These are phyloP conservation scores for Gynostemma pentaphyllum DNA, from an alignment of 306 rosid genomes.

Conservation along the genomic window DNA sequence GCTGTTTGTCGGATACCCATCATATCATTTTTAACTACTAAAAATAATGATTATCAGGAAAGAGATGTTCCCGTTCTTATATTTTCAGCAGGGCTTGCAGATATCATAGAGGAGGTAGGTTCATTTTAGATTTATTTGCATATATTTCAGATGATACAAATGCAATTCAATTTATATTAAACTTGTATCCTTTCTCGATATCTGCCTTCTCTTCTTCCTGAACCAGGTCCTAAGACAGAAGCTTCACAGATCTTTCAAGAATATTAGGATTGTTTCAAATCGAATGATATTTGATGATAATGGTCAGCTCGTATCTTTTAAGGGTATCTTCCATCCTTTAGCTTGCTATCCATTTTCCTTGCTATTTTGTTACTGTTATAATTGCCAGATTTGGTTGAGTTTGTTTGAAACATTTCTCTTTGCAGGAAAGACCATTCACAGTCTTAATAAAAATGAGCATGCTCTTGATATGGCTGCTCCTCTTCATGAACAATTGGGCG, in stretches of 20 bases:
- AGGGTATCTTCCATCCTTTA: slow-evolving; percentile 37
- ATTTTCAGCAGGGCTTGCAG: slow-evolving; percentile 97
- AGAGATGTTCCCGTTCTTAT: slow-evolving; percentile 74
- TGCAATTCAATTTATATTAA: background rate
- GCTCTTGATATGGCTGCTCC: slow-evolving; percentile 94
- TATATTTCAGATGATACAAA: background rate
- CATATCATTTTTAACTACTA: background rate
- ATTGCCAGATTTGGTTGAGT: background rate
- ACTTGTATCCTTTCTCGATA: background rate
- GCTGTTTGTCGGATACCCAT: background rate
- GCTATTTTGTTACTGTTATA: background rate
- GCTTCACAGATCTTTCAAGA: slow-evolving; percentile 64
- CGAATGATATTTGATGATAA: slow-evolving; percentile 63
- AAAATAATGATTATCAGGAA: slow-evolving; percentile 39
- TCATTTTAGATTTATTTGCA: slow-evolving; percentile 6
- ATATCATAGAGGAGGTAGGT: slow-evolving; percentile 86
- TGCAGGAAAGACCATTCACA: slow-evolving; percentile 82
- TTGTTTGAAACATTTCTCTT: background rate
- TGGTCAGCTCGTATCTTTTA: slow-evolving; percentile 56
- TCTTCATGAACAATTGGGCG: slow-evolving; percentile 62
- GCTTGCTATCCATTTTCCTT: background rate
- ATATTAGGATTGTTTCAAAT: slow-evolving; percentile 75
- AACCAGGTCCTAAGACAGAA: slow-evolving; percentile 76
- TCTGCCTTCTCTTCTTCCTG: slow-evolving; percentile 8
- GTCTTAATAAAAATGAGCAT: slow-evolving; percentile 86